phyloP scores from a whole-genome alignment of 257 asterid species.

The Eucommia ulmoides region DNA sequence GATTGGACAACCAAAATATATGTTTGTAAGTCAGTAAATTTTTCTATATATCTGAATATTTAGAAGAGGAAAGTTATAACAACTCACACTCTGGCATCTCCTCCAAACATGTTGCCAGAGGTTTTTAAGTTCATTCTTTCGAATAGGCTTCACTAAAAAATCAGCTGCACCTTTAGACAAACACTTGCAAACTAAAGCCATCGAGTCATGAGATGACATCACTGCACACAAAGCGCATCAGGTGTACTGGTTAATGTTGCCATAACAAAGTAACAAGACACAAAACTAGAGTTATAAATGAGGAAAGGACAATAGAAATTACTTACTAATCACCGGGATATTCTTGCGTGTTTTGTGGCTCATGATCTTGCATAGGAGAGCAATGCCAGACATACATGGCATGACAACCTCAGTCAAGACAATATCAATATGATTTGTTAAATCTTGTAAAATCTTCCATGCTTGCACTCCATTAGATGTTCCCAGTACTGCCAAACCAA shows the following conservation, averaged over 20 bases:
- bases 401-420: constrained; percentile 73
- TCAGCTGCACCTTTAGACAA: constrained; percentile 95
- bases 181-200: constrained; percentile 84
- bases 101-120: constrained; percentile 99
- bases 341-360: constrained; percentile 70
- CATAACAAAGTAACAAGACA: constrained; percentile 1
- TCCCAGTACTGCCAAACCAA: constrained; percentile 42
- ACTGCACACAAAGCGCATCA: constrained; percentile 44
- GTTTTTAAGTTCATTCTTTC: constrained; percentile 90
- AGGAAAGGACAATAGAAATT: constrained; percentile 5
- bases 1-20: background rate
- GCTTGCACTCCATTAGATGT: constrained; percentile 87
- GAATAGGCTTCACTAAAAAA: constrained; percentile 84
- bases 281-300: background rate
- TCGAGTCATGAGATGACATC: constrained; percentile 94
- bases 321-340: constrained; percentile 85
- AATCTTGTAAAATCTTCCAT: constrained; percentile 74
- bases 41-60: background rate
- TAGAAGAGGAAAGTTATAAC: background rate
- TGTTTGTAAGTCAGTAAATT: background rate
- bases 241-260: constrained; percentile 14
- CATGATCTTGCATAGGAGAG: constrained; percentile 74
- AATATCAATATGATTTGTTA: constrained; percentile 57
- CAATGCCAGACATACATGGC: constrained; percentile 69
- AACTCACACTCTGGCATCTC: constrained; percentile 79